phyloP scores from a whole-genome alignment of 2,329 filamentous ascomycete species.

The Cryphonectria parasitica region DNA sequence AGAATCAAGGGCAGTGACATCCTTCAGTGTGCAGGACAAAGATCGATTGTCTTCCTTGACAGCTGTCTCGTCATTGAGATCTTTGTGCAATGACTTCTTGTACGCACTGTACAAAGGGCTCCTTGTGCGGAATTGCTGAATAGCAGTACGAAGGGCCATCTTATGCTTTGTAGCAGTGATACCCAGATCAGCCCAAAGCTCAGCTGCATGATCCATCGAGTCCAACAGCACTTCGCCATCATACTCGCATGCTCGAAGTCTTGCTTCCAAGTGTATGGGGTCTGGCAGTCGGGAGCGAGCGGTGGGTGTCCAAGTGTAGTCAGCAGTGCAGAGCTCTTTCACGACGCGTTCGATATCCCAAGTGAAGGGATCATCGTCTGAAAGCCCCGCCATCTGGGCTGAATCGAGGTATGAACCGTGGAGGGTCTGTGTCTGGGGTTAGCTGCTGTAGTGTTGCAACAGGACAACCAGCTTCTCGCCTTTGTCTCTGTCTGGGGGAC shows the following conservation, averaged over 20 bases:
- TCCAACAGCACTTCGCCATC: conserved; percentile 68
- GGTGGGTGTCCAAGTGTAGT: conserved; percentile 51
- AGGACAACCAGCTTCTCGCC: too few relatives aligned
- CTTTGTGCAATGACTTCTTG: conserved; percentile 37
- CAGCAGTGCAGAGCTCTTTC: conserved; percentile 62
- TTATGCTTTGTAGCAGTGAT: conserved; percentile 63
- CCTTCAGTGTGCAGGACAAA: neutral
- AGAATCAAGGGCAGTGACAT: neutral
- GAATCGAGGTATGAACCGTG: neutral
- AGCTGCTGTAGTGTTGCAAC: neutral
- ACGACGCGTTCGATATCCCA: conserved; percentile 75
- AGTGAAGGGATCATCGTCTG: conserved; percentile 67
- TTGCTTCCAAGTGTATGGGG: conserved; percentile 52
- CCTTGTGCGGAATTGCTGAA: conserved; percentile 56
- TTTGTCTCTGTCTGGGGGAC: too few relatives aligned
- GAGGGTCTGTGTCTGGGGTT: neutral
- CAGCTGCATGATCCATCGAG: conserved; percentile 52
- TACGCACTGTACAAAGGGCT: conserved; percentile 54
- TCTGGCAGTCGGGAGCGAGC: conserved; percentile 52
- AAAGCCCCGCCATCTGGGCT: conserved; percentile 37
- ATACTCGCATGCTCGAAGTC: conserved; percentile 64
- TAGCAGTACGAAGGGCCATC: conserved; percentile 59
- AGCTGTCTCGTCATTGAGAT: conserved; percentile 30
- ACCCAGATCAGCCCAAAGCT: conserved; percentile 57
- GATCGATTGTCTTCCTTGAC: neutral